Percentiles rank a stretch among this genome's conserved stretches.
Conservation (phyloP, 805 yeast genomes). For the Yarrowia hollandica region DNA sequence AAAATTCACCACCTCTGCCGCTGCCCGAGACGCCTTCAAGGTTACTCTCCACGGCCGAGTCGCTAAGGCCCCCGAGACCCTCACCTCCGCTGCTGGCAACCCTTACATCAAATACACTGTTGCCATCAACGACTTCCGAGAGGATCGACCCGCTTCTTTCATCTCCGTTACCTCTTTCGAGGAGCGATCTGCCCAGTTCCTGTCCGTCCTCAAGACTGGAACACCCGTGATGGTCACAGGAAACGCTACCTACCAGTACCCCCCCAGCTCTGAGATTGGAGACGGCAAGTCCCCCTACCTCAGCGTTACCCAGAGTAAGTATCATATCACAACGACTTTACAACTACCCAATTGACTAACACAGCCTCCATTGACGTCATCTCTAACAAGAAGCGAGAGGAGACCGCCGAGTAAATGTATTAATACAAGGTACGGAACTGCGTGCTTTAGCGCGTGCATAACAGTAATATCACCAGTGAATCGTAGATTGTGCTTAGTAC, state of each 20-base stretch:
- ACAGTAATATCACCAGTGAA: no score
- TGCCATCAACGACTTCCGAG: conserved; percentile 28
- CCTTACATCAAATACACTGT: conserved; percentile 11
- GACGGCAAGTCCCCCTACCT: conserved; percentile 15
- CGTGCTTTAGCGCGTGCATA: not conserved
- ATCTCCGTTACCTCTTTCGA: conserved; percentile 9
- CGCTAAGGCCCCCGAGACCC: conserved; percentile 13
- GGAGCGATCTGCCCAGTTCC: not conserved
- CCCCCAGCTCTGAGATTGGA: conserved; percentile 5
- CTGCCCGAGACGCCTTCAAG: conserved; percentile 28
- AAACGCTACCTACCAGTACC: conserved; percentile 24
- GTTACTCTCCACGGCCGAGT: conserved; percentile 27
- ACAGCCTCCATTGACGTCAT: conserved; percentile 26
- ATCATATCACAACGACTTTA: no score
- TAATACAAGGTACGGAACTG: not conserved
- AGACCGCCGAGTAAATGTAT: conserved; percentile 16
- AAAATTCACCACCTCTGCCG: conserved; percentile 22
- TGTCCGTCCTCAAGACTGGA: conserved; percentile 18
- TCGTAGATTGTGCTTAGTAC: no score
- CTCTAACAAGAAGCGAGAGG: conserved; percentile 12
- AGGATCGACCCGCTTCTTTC: conserved; percentile 23
- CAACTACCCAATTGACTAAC: conserved; percentile 18
- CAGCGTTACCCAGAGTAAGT: conserved; percentile 20
- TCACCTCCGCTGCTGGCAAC: conserved; percentile 11
- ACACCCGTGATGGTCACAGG: conserved; percentile 23